These are phyloP conservation scores for Fusarium aywerte DNA, from an alignment of 2,329 filamentous ascomycete species.

Conservation along the genomic window DNA sequence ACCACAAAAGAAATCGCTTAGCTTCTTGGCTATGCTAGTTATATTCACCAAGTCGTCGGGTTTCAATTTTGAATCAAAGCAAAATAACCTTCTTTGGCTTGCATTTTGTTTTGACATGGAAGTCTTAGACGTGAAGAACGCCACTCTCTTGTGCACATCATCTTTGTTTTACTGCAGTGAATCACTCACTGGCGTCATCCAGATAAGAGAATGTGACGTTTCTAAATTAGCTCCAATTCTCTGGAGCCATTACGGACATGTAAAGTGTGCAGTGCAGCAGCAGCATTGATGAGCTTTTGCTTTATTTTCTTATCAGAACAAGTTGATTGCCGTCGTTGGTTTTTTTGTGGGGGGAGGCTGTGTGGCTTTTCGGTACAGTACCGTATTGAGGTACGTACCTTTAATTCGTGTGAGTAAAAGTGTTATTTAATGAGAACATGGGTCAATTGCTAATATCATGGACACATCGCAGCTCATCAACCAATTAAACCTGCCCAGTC, in stretches of 20 bases:
- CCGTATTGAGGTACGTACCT: constrained; percentile 15
- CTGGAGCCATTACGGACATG: constrained; percentile 16
- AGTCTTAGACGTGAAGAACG: constrained; percentile 19
- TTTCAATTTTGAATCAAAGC: not conserved
- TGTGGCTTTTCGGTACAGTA: not conserved
- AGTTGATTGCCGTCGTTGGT: constrained; percentile 12
- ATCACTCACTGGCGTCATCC: constrained; percentile 28
- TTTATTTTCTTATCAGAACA: constrained; percentile 29
- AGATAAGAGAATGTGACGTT: constrained; percentile 13
- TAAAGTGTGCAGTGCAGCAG: constrained; percentile 15
- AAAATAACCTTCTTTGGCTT: constrained; percentile 14
- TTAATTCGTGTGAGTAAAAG: constrained; percentile 40
- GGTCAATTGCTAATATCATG: constrained; percentile 33
- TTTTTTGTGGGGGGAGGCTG: constrained; percentile 35
- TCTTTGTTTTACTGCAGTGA: constrained; percentile 16
- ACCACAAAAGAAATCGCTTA: not conserved
- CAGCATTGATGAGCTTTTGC: not conserved
- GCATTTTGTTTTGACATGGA: not conserved
- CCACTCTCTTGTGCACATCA: constrained; percentile 10
- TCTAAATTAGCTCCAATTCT: constrained; percentile 15
- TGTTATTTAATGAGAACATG: constrained; percentile 39
- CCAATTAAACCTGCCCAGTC: constrained; percentile 8
- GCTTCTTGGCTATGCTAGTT: constrained; percentile 9
- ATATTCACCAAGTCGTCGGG: not conserved
- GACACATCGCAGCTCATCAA: constrained; percentile 16